Evolutionary conservation across 2,329 filamentous ascomycete species (phyloP).

Genomic region (Epichloe uncinata): DNA sequence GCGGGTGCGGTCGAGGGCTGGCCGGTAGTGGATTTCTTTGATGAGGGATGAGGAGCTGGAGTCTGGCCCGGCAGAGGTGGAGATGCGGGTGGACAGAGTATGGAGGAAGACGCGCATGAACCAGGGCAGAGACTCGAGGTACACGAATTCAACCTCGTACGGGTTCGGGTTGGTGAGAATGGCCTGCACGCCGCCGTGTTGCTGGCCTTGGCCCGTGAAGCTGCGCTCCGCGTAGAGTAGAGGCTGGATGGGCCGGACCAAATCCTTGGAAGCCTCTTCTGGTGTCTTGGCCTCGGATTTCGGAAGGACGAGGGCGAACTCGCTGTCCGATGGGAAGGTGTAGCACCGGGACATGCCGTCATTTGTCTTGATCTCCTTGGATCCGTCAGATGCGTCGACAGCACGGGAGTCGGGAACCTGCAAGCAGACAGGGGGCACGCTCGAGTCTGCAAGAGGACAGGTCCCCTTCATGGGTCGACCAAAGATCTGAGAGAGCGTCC

Average conservation of each 20-base stretch:
- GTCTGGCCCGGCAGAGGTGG: conserved; percentile 22
- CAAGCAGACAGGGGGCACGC: conserved; percentile 57
- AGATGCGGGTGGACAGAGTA: conserved; percentile 62
- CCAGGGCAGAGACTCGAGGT: conserved; percentile 92
- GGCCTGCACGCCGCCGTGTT: conserved; percentile 80
- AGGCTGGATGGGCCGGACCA: conserved; percentile 48
- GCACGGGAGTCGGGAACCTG: conserved; percentile 58
- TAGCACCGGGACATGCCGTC: conserved; percentile 59
- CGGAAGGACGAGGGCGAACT: conserved; percentile 67
- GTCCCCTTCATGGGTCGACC: conserved; percentile 66
- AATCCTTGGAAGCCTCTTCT: conserved; percentile 23
- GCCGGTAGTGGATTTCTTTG: conserved; percentile 81
- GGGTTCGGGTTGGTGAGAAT: conserved; percentile 80
- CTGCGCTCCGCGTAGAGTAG: conserved; percentile 76
- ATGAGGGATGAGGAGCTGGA: conserved; percentile 36
- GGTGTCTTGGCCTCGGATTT: conserved; percentile 25
- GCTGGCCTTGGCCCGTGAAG: conserved; percentile 87
- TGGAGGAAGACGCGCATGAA: conserved; percentile 96
- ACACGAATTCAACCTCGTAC: conserved; percentile 67
- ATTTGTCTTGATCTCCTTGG: conserved; percentile 44
- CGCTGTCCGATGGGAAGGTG: conserved; percentile 37
- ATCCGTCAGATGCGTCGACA: conserved; percentile 48
- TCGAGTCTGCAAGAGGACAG: conserved; percentile 57
- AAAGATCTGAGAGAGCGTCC: conserved; percentile 76
- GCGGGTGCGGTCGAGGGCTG: conserved; percentile 72